Percentiles rank a stretch among this genome's conserved stretches.
phyloP scores from a whole-genome alignment of 305 asterid species.

The Fraxinus dipetala region DNA sequence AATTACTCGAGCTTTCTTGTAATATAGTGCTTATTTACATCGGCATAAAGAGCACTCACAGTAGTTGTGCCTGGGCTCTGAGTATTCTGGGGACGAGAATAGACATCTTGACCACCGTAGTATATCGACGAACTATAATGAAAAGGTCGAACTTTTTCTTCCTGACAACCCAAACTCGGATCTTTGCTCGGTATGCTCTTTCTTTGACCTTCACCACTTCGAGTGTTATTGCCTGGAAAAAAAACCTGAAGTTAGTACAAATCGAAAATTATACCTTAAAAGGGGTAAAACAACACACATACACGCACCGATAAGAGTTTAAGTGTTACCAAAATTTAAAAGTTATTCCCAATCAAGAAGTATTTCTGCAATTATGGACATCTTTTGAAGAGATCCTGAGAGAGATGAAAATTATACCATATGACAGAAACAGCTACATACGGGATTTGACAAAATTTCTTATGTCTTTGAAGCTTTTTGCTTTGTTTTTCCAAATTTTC shows the following conservation, averaged over 20 bases:
- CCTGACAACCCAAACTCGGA: constrained; percentile 36
- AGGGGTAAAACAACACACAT: background rate
- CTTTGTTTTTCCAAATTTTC: background rate
- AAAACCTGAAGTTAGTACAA: background rate
- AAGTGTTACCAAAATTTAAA: background rate
- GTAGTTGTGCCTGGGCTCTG: constrained; percentile 43
- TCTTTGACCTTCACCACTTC: constrained; percentile 34
- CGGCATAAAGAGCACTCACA: constrained; percentile 36
- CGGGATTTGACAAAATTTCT: background rate
- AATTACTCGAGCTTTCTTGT: background rate
- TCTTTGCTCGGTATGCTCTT: constrained; percentile 32
- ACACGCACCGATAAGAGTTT: background rate
- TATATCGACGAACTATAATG: constrained; percentile 76
- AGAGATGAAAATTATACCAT: background rate
- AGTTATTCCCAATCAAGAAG: background rate
- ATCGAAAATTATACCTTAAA: background rate
- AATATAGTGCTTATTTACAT: background rate
- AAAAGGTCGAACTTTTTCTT: constrained; percentile 53
- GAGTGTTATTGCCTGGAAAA: constrained; percentile 29
- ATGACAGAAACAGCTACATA: background rate
- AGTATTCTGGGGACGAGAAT: constrained; percentile 51
- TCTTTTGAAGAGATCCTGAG: background rate
- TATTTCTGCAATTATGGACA: background rate
- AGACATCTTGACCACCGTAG: constrained; percentile 89
- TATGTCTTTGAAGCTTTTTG: background rate